Evolutionary conservation across 768 basidiomycete genomes (phyloP), one percentile per base, ranked within the genome.

Genomic region (Xerocomellus intermedius): DNA sequence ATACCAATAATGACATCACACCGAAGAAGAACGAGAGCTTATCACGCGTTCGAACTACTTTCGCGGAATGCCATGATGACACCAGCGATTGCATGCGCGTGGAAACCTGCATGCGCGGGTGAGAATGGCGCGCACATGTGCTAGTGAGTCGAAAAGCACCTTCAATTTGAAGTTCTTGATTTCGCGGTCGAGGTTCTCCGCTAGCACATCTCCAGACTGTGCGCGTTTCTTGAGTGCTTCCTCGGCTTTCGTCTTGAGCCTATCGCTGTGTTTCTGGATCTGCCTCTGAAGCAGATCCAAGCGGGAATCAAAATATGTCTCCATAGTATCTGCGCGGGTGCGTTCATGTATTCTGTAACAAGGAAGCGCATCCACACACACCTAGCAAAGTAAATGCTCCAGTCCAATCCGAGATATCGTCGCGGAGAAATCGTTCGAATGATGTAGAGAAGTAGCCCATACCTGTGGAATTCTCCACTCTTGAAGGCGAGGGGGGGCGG

Each of bases 271-370:
- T 53, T 89, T 94, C 71, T 91, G 88, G 28, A 96, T 79, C 54
- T 84, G 85, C 39, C 94, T 85, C 69, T 96, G 90, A 4, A 91
- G 72, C 16, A 92, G 78, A 68, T 91, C 90, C 58, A 91, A 76
- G 68, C 90, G 87, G 2, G 94, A 93, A 74, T 98, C 94, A 68
- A 94, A 96, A 67, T 89, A 97, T 0, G 94, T 97, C 73, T 97
- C 94, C 69, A 94, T 77, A 9, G 94, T 96, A 72, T 97, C 94
- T 95, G 64, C 13, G 7, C 6, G 19, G 24, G 42, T 21, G 8
- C 36, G n/a, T 49, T 56, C 26, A 46, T 49, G 8, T 49, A 39
- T 1, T 41, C 13, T 7, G 10, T 17, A 16, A 22, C 46, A 21
- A 17, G 22, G 16, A 24, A 54, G 48, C 30, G 16, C 26, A 3